Evolutionary conservation across 1,284 basidiomycete genomes (phyloP), one percentile per base, ranked within the genome.

Genomic region (Cutaneotrichosporon sp.): DNA sequence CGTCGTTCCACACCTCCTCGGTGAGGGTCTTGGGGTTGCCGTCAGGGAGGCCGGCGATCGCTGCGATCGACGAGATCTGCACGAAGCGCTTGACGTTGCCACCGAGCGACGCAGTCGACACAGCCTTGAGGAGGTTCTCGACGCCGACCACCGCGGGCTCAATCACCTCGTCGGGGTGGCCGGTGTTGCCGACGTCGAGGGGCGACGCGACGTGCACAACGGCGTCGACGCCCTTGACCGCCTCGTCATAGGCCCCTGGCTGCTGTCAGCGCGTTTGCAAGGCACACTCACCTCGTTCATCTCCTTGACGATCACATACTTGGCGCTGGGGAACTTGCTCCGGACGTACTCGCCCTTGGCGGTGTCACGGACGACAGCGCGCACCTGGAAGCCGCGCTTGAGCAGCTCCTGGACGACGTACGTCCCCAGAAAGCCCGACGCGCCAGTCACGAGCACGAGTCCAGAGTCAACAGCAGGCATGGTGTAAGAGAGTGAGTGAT

Each of bases 171-270:
- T 54, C 56, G 1, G 54, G 27, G 46, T 27, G 24, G 11, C 46
- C 46, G 9, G 22, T 24, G 57, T 62, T 54, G 22, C 2, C 8
- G 25, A 45, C 16, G 47, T 64, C 59, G 14, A 64, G 52, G 16
- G 65, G 65, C n/a, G 63, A 67, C 10, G 69, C 68, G 58, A 63
- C 59, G 54, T 71, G 66, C 11, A 73, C 69, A 14, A 89, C 84
- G 3, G 81, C 87, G 67, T 87, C 85, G 5, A 89, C 83, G 9
- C 81, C 87, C 70, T 85, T 84, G 43, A 89, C 86, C 1, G 85
- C 86, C 51, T 87, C 84, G 69, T 89, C 86, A 67, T 89, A 89
- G 2, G 84, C 86, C 22, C 85, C 85, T 20, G 84, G 82, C 84
- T 85, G 43, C n/a, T 14, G 34, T 36, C 14, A 36, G 10, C 13